Base-by-base conservation (phyloP, 768 basidiomycete genomes). In the Calocybe cyanea region DNA sequence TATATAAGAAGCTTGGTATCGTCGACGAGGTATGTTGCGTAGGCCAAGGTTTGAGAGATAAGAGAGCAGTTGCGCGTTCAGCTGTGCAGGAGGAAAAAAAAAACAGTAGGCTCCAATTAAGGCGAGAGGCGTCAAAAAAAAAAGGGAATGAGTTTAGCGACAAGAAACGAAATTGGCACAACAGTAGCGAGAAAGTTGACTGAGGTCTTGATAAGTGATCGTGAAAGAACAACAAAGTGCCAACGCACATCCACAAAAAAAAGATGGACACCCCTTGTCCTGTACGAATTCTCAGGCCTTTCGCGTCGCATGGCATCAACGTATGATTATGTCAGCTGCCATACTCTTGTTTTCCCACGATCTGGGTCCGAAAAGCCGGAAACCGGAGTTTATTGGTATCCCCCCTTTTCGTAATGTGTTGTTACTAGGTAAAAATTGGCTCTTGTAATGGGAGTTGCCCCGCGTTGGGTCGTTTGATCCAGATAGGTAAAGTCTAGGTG, bases 281-380 rank as follows among this genome's bases (percentile, higher is more conserved):
- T 40, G 7, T 41, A 48, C 52, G 49, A 46, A 37, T 54, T 53
- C 52, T 54, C 55, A 56, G 55, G 52, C 49, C 48, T 51, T n/a
- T 45, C 53, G 48, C 52, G 52, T 45, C 45, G 42, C 48, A 39
- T 36, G 47, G 25, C 25, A 28, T 28, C 25, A 28, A 48, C 10
- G 15, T 17, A 4, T 2, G 23, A 25, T 55, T 51, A 55, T 24
- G 38, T 55, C 43, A 55, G 44, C 48, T 31, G 24, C 48, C 47
- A 36, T 25, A 38, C 43, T 10, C 31, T 39, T 20, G 38, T 35
- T 47, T 49, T 52, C 50, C 47, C 54, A 55, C 50, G 50, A 35
- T 18, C 10, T 28, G 25, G 25, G 11, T 28, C 25, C 25, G 25
- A 28, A 28, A 28, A 6, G 6, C 25, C 11, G 25, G 25, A 28